A percentile compares a stretch with the other conserved stretches of the same genome.
phyloP scores from a whole-genome alignment of 139 green algal species.

The Auxenochlorella pyrenoidosa region DNA sequence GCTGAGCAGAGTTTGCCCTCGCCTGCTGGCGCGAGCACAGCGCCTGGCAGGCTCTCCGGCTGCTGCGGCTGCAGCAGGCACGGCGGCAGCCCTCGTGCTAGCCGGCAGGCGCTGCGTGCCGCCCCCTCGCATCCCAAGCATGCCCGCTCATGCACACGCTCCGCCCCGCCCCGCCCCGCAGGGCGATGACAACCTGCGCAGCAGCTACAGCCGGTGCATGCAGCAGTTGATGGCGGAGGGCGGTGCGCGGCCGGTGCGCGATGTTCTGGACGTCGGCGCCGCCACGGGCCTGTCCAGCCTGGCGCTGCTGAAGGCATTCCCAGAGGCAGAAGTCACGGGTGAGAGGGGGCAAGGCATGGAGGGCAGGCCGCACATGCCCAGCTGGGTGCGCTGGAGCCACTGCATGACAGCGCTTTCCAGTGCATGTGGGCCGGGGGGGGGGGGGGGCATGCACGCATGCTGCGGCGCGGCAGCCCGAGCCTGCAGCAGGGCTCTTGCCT shows the following conservation, averaged over 20 bases:
- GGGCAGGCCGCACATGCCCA: too few relatives aligned
- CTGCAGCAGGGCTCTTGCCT: neutral
- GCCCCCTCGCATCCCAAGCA: too few relatives aligned
- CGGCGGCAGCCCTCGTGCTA: too few relatives aligned
- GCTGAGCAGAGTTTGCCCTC: too few relatives aligned
- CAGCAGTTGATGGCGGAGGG: constrained; percentile 58
- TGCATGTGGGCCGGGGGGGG: too few relatives aligned
- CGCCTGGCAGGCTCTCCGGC: too few relatives aligned
- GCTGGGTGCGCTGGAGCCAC: too few relatives aligned
- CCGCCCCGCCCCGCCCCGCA: neutral
- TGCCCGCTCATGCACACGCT: too few relatives aligned
- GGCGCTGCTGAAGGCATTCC: constrained; percentile 70
- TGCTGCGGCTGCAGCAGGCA: neutral
- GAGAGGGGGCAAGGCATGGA: neutral
- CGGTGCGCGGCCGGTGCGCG: neutral
- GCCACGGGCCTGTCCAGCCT: constrained; percentile 72
- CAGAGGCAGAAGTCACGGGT: constrained; percentile 57
- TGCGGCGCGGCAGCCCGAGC: neutral
- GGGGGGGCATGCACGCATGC: too few relatives aligned
- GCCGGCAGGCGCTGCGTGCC: too few relatives aligned
- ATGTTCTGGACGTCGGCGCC: constrained; percentile 74
- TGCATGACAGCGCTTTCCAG: too few relatives aligned
- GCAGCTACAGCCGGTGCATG: constrained; percentile 54
- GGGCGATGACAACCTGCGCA: constrained; percentile 57
- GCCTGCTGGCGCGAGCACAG: too few relatives aligned